Conservation (phyloP, 352 stramenopile species). For the Elongisporangium senticosum region DNA sequence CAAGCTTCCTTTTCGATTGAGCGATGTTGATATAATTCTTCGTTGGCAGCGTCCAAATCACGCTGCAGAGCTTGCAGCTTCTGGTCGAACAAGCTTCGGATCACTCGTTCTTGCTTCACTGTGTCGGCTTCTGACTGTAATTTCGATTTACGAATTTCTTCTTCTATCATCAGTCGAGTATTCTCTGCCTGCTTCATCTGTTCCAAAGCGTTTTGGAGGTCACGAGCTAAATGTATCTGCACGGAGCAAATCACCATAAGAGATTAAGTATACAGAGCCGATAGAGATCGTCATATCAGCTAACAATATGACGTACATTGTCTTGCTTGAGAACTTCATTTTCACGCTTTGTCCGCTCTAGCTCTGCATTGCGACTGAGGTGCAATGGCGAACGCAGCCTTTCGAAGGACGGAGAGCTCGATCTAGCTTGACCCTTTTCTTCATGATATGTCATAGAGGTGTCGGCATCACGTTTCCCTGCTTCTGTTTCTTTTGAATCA, state of each 20-base stretch:
- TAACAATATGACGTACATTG: slow-evolving; percentile 24
- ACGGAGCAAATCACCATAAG: neutral
- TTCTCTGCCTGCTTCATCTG: slow-evolving; percentile 18
- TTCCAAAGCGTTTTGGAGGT: slow-evolving; percentile 17
- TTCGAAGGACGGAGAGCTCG: neutral
- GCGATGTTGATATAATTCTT: slow-evolving; percentile 28
- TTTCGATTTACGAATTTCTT: slow-evolving; percentile 28
- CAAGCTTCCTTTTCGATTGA: slow-evolving; percentile 29
- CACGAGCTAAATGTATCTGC: slow-evolving; percentile 33
- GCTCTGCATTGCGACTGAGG: slow-evolving; percentile 38
- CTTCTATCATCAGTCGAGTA: slow-evolving; percentile 24
- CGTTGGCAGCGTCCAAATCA: slow-evolving; percentile 24
- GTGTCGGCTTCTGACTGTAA: slow-evolving; percentile 42
- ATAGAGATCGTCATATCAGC: neutral
- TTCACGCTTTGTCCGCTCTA: slow-evolving; percentile 39
- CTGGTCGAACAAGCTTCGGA: slow-evolving; percentile 49
- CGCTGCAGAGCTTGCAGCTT: slow-evolving; percentile 37
- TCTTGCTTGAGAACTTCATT: slow-evolving; percentile 62
- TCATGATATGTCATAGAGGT: neutral
- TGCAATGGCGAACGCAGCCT: slow-evolving; percentile 25
- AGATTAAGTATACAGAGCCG: neutral
- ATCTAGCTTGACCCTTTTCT: neutral
- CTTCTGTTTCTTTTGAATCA: slow-evolving; percentile 6
- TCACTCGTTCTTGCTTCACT: slow-evolving; percentile 47
- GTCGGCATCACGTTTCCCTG: neutral